Evolutionary conservation across 306 rosid genomes (phyloP), one percentile per base, ranked within the genome.

Genomic region (barrel medic (Medicago truncatula)): DNA sequence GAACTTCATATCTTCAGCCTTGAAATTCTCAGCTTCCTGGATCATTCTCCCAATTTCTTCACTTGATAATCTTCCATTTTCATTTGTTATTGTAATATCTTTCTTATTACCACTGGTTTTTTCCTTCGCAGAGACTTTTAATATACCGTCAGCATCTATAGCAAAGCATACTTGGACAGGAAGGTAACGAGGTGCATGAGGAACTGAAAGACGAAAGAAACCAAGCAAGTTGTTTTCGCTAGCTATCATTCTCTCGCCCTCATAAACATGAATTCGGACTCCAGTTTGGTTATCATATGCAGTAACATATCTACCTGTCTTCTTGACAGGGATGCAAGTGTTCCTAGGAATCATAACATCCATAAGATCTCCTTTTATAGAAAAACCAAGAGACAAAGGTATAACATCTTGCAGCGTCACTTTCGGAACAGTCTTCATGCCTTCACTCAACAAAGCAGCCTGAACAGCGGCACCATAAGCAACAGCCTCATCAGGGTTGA

Each of bases 401-500:
- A 4, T 12, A 43, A 66, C 71, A 66, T 66, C 70, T 5, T 0
- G 14, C 7, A 65, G 52, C 0, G 0, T 6, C 16, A 65, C 18
- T 0, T 40, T 18, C 2, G 70, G 70, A 18, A 65, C 52, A 39
- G 1, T 18, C 34, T 40, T 65, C 40, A 9, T 3, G 5, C 53
- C 70, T 4, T 5, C 52, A 65, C 13, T 9, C 52, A 39, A 40
- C 31, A 65, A 39, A 65, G 70, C 70, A 39, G 70, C 70, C 14
- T 65, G 70, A 2, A 65, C 52, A 65, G 70, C 70, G 0, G 70
- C 70, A 18, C 70, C 70, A 65, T 65, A 65, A 40, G 70, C 70
- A 65, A 65, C 70, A 40, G 53, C 70, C 70, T 65, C 70, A 65
- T 65, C 70, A 40, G 70, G 70, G 8, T 65, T 65, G 5, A 65